Base-by-base conservation (phyloP, 345 rosid genomes). In the Physaria fendleri region DNA sequence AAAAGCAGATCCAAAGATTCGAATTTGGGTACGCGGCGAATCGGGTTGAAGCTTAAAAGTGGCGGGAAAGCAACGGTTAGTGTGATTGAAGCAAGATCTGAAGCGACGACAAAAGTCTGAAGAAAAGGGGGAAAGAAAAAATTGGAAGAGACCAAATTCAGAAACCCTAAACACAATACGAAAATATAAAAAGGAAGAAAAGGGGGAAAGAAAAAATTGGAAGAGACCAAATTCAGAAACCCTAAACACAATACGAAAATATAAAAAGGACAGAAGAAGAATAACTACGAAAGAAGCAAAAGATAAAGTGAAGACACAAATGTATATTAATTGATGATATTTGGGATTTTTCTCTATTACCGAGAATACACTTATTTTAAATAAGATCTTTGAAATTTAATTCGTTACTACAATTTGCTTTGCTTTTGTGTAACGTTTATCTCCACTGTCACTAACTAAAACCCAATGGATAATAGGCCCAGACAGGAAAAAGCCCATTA, bases 61-160 rank as follows among this genome's bases (percentile, higher is more conserved):
- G 93, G 95, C 90, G 90, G 93, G 95, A 90, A 84, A 59, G 21
- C 37, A 81, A 75, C 85, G 84, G 80, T 77, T 82, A 78, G 77
- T 67, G 18, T 3, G 3, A 13, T 0, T 5, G 35, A n/a, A 17
- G 13, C 55, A n/a, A 58, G 80, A 76, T 74, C 80, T 68, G 76
- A 40, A 18, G 65, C 32, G 72, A 68, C 55, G 74, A 25, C 48
- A 56, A 58, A 65, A 79, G 72, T 62, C n/a, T 72, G 69, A 40
- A 69, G 41, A 3, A 29, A 39, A 4, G 42, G 58, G 25, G 47
- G 38, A 34, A 34, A 0, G 59, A 59, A 47, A 18, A 49, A 18
- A 37, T 59, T n/a, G n/a, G n/a, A n/a, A 57, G 70, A 67, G 6
- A 63, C 56, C 62, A 59, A 43, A 59, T 42, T 22, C 51, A 52